Conservation (phyloP, 495 filamentous ascomycete species). For the Amniculicola lignicola region DNA sequence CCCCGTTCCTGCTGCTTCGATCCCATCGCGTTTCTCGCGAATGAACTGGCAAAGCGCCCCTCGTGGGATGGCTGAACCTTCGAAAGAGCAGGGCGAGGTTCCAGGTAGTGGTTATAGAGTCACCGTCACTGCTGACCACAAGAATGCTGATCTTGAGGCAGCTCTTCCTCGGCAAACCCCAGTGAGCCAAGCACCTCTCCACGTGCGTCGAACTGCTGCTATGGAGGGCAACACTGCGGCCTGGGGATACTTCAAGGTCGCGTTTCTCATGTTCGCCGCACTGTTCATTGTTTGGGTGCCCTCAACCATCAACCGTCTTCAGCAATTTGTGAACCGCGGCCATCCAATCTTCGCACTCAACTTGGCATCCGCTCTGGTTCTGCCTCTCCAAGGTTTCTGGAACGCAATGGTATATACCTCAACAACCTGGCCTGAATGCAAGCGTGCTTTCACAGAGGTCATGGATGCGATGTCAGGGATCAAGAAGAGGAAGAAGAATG, state of each 20-base stretch:
- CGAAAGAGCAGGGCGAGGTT: background rate
- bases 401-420: constrained; percentile 73
- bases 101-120: constrained; percentile 1
- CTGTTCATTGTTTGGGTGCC: constrained; percentile 84
- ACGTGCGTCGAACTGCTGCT: constrained; percentile 22
- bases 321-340: constrained; percentile 58
- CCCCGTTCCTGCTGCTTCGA: background rate
- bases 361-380: constrained; percentile 67
- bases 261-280: constrained; percentile 80
- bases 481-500: background rate
- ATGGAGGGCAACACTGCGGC: constrained; percentile 47
- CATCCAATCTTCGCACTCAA: constrained; percentile 58
- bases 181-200: background rate
- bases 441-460: constrained; percentile 9
- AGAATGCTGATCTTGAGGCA: background rate
- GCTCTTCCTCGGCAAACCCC: background rate
- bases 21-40: constrained; percentile 7
- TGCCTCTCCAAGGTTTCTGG: constrained; percentile 86
- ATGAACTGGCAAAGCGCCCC: constrained; percentile 1
- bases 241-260: constrained; percentile 79
- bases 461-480: background rate
- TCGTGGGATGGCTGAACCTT: background rate
- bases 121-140: constrained; percentile 4
- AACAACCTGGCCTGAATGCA: constrained; percentile 25
- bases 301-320: constrained; percentile 75